Base-by-base conservation (phyloP, 306 rosid genomes). In the Trichosanthes truncata region DNA sequence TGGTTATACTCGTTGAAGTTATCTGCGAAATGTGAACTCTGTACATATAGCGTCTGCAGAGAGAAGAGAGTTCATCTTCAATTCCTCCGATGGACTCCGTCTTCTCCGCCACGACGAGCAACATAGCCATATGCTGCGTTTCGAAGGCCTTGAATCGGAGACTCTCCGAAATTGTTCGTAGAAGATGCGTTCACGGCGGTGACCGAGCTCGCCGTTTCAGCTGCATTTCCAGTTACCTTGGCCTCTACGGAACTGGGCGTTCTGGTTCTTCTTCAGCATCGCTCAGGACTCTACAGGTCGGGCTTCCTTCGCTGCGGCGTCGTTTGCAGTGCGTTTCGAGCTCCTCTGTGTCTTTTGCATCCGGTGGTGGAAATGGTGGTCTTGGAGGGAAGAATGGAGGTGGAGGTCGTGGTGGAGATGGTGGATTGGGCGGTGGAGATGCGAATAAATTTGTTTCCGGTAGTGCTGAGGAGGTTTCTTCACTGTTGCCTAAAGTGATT, bases 31-130 rank as follows among this genome's bases (percentile, higher is more conserved):
- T 1, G 25, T 26, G 43, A 63, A 35, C 6, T 33, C 11, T 15
- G 12, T 33, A 6, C 0, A 20, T 9, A 52, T 17, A 4, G 57
- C 57, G 57, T 52, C 36, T 0, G 36, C 38, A 60, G 20, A 5
- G 74, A 15, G 23, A 7, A 31, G 52, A 73, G 78, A 73, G 55
- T 57, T 56, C 80, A 21, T 56, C 51, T 35, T 2, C 18, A 11
- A 15, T n/a, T 13, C 20, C 69, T 72, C 83, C 86, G 53, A 94
- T 94, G 97, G 98, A 94, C 81, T 86, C 91, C 65, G 68, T 91
- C 17, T 15, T 88, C 31, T 82, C 85, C 48, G 76, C 83, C 53
- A 36, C 86, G 21, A 73, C 92, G 29, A 77, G 90, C 78, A 87
- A 88, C 11, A 12, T 86, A 36, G 87, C 87, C 40, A 83, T 91